A percentile compares a stretch with the other conserved stretches of the same genome.
Conservation (phyloP, 208 protist genomes). For the Crithidia expoeki region DNA sequence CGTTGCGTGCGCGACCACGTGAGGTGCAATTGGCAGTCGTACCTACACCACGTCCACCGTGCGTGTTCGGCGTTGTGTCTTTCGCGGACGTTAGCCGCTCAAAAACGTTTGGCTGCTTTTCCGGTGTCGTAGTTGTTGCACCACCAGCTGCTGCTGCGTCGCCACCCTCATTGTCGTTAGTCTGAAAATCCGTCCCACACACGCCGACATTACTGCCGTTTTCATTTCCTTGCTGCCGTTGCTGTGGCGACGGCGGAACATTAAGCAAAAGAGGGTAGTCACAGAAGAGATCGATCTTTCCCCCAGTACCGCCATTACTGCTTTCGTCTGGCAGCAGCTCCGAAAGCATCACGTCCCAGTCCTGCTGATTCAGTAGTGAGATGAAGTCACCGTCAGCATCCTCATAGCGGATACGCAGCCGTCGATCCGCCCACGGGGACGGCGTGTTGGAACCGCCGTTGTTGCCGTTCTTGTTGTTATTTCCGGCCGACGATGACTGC, state of each 20-base stretch:
- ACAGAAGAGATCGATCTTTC: conserved; percentile 70
- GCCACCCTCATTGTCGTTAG: not conserved
- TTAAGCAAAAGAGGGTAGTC: conserved; percentile 62
- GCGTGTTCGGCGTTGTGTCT: conserved; percentile 1
- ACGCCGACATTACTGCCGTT: not conserved
- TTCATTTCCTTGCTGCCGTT: not conserved
- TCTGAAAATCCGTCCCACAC: not conserved
- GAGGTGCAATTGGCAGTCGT: not conserved
- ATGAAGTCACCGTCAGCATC: conserved; percentile 86
- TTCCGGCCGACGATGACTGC: conserved; percentile 6
- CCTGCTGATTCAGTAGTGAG: conserved; percentile 67
- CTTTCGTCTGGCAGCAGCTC: conserved; percentile 42
- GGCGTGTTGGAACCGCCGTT: not conserved
- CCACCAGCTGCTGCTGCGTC: not conserved
- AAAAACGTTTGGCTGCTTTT: conserved; percentile 33
- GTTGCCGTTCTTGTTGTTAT: not conserved
- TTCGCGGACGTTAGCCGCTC: conserved; percentile 21
- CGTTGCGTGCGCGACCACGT: not conserved
- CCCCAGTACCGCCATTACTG: conserved; percentile 1
- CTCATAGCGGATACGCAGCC: conserved; percentile 80
- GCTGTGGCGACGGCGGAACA: not conserved
- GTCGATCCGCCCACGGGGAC: conserved; percentile 26
- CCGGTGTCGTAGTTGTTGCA: not conserved
- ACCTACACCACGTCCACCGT: conserved; percentile 3
- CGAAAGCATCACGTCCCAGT: conserved; percentile 69